Evolutionary conservation across 169 alveolate genomes (phyloP).

Genomic region (Eimeria sp.): DNA sequence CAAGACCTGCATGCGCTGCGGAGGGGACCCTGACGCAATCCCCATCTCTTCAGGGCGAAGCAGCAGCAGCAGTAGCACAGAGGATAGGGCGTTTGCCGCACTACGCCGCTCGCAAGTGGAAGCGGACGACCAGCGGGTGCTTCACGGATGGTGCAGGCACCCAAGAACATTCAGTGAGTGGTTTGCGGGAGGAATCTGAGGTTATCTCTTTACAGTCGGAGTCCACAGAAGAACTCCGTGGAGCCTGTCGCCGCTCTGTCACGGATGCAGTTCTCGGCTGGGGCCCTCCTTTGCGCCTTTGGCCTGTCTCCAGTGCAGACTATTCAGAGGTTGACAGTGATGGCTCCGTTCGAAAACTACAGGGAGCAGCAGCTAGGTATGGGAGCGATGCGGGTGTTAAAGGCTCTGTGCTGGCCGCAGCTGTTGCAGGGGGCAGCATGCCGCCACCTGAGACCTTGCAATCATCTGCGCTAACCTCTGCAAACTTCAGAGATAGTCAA

Average conservation of each 20-base stretch:
- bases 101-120: not conserved
- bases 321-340: not conserved
- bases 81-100: not conserved
- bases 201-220: not conserved
- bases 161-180: not conserved
- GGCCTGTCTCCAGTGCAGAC: slow-evolving; percentile 39
- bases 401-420: not conserved
- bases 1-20: slow-evolving; percentile 40
- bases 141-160: not conserved
- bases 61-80: not conserved
- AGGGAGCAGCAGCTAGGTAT: not conserved
- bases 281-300: slow-evolving; percentile 69
- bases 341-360: not conserved
- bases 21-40: not conserved
- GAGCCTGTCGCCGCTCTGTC: slow-evolving; percentile 33
- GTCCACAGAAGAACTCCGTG: slow-evolving; percentile 4
- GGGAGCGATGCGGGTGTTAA: slow-evolving; percentile 15
- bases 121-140: not conserved
- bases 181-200: not conserved
- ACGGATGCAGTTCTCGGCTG: slow-evolving; percentile 75
- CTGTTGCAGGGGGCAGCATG: not conserved
- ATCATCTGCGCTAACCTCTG: not conserved
- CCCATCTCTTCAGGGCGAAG: slow-evolving; percentile 3
- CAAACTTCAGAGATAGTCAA: not conserved
- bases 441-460: not conserved